Percentiles rank a stretch among this genome's conserved stretches.
Evolutionary conservation across 2,329 filamentous ascomycete species (phyloP).

Genomic region (Diaporthe humulicola): DNA sequence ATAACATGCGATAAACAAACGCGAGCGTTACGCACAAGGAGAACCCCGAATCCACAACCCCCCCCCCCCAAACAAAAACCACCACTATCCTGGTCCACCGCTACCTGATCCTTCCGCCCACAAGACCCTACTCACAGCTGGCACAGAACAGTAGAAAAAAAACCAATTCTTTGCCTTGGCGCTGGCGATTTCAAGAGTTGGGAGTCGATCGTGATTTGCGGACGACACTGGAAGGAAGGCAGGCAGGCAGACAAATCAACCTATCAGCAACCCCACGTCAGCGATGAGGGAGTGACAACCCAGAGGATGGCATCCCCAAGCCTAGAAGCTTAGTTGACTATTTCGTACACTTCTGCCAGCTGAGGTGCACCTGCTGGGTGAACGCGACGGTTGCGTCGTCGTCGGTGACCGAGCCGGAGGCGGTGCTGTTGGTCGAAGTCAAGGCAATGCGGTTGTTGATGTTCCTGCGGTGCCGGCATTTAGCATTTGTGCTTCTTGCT

Average conservation of each 20-base stretch:
- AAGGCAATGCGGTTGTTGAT: conserved; percentile 56
- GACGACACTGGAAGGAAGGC: neutral
- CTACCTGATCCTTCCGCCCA: neutral
- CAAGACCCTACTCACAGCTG: neutral
- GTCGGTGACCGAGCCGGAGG: conserved; percentile 53
- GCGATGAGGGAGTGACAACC: conserved; percentile 3
- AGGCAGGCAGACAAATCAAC: conserved; percentile 5
- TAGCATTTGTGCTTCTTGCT: neutral
- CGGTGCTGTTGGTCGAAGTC: conserved; percentile 48
- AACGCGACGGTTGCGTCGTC: conserved; percentile 56
- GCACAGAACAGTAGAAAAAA: neutral
- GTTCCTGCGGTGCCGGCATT: conserved; percentile 42
- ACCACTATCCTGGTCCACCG: neutral
- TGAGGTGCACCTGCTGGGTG: conserved; percentile 54
- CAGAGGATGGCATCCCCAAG: conserved; percentile 1
- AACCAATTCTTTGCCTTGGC: neutral
- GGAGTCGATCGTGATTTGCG: no score
- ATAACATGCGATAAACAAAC: conserved; percentile 25
- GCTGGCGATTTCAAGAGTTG: neutral
- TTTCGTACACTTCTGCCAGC: conserved; percentile 46
- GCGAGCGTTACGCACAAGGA: conserved; percentile 2
- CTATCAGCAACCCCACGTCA: conserved; percentile 8
- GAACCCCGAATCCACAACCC: neutral
- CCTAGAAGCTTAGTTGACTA: conserved; percentile 11
- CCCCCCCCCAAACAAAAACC: no score